Evolutionary conservation across 2,329 filamentous ascomycete genomes (phyloP).

Genomic region (Scytalidium sp.): DNA sequence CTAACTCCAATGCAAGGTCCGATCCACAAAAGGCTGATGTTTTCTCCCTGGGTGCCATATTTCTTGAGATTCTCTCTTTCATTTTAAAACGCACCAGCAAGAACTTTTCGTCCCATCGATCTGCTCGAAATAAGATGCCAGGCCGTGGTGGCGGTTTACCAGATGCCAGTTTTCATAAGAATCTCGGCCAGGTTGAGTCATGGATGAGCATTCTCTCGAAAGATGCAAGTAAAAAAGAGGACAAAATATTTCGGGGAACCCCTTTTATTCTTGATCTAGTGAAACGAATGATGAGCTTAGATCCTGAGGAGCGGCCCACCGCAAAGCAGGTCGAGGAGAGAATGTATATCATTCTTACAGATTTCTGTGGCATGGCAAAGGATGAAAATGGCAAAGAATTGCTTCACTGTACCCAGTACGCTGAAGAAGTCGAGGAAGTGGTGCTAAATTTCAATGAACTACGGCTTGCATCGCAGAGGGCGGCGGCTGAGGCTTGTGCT

Average conservation of each 20-base stretch:
- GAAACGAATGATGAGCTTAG: conserved; percentile 50
- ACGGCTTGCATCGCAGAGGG: conserved; percentile 23
- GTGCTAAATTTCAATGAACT: conserved; percentile 25
- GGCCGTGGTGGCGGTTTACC: conserved; percentile 51
- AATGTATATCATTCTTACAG: conserved; percentile 49
- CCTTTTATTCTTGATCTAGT: conserved; percentile 50
- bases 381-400: conserved; percentile 8
- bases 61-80: conserved; percentile 68
- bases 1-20: conserved; percentile 37
- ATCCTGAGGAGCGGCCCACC: conserved; percentile 50
- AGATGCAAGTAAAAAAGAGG: conserved; percentile 47
- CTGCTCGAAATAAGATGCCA: conserved; percentile 57
- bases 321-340: conserved; percentile 50
- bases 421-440: conserved; percentile 11
- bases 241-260: conserved; percentile 47
- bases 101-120: conserved; percentile 64
- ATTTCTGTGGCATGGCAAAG: conserved; percentile 18
- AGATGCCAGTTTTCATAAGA: conserved; percentile 71
- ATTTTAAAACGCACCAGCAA: conserved; percentile 64
- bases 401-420: neutral
- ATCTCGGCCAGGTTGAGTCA: conserved; percentile 62
- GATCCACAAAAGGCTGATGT: conserved; percentile 63
- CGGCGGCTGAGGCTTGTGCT: conserved; percentile 27
- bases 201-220: conserved; percentile 64
- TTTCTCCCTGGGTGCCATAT: conserved; percentile 71